Conservation (phyloP, 257 asterid species). For the Phtheirospermum japonicum region DNA sequence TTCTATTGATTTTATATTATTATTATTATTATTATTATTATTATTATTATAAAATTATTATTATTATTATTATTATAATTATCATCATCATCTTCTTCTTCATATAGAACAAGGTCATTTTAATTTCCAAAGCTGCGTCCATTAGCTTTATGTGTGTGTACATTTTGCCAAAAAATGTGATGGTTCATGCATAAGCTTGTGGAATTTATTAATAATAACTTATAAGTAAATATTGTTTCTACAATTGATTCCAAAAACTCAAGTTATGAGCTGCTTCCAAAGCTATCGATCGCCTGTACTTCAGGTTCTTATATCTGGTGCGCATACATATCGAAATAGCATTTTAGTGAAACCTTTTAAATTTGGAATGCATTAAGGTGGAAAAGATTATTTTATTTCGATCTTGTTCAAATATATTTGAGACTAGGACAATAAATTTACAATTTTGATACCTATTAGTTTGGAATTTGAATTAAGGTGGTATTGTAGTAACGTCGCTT, state of each 20-base stretch:
- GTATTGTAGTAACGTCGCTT: background rate
- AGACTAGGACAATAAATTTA: background rate
- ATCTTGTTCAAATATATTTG: background rate
- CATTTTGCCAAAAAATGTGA: background rate
- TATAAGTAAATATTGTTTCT: too few relatives aligned
- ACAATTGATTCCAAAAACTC: too few relatives aligned
- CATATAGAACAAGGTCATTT: too few relatives aligned
- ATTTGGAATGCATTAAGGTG: background rate
- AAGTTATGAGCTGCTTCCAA: too few relatives aligned
- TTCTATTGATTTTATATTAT: too few relatives aligned
- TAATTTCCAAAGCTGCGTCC: too few relatives aligned
- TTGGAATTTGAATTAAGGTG: constrained; percentile 1
- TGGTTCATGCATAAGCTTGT: constrained; percentile 12
- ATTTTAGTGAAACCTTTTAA: background rate
- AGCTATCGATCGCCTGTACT: too few relatives aligned
- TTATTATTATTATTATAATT: too few relatives aligned
- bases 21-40: too few relatives aligned
- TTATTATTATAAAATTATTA: too few relatives aligned
- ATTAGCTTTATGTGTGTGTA: too few relatives aligned
- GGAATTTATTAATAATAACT: background rate
- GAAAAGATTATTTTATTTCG: background rate
- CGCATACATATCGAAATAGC: background rate
- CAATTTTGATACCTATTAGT: background rate
- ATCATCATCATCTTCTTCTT: too few relatives aligned
- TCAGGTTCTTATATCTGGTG: background rate